Evolutionary conservation across 495 filamentous ascomycete genomes (phyloP), one percentile per base, ranked within the genome.

Genomic region (Annulohypoxylon nitens): DNA sequence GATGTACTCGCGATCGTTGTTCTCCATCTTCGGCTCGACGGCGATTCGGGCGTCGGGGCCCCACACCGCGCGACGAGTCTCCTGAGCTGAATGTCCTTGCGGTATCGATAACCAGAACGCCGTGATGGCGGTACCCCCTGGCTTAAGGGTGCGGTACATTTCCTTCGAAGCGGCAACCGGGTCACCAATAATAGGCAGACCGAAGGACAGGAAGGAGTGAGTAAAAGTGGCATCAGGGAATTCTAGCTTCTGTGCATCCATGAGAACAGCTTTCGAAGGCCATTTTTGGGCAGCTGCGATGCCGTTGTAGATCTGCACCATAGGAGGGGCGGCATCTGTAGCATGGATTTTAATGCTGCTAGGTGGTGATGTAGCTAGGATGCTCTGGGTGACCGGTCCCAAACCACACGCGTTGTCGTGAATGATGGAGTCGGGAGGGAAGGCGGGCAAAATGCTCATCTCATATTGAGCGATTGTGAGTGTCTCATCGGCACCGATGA

Each of bases 31-130:
- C 10, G 50, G 50, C 20, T 54, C 50, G 11, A 54, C 12, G 20
- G 20, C 50, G 10, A 54, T 23, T 54, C 50, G 50, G 11, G 23
- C 50, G 26, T 54, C 20, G 50, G 50, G 50, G 3, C 50, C 50
- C 50, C 50, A 54, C 10, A 54, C 20, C 16, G 50, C 50, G n/a
- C 50, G 50, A 54, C 50, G 50, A 23, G 50, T 54, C 18, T 54
- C 50, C 50, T 54, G 50, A 9, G 50, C 50, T n/a, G 50, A 3
- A 54, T 26, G 16, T 23, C 11, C 50, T 54, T 54, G 50, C 11
- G 50, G 50, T 4, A 54, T 54, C 20, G 16, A 26, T 23, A 54
- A 23, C 50, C 50, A 54, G 20, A 23, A 54, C 1, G 50, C 50
- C 20, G 50, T 54, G 10, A 54, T 23, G 50, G 50, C 50, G 18